Base-by-base conservation (phyloP, 2,329 filamentous ascomycete species). In the Phialocephala subalpina region DNA sequence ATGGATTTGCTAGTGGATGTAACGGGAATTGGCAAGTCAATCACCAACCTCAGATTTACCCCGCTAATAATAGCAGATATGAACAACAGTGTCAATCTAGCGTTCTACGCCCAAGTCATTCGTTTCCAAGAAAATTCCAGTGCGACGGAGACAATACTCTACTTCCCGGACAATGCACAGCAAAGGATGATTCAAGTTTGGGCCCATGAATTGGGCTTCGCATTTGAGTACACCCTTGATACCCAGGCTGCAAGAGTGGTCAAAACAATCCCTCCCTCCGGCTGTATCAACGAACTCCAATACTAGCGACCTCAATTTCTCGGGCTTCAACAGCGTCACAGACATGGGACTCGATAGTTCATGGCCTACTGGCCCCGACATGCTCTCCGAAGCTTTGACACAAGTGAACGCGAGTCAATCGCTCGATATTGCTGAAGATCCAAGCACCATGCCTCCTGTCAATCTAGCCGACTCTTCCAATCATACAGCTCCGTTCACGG, bases 1-100 rank as follows among this genome's bases (percentile, higher is more conserved):
- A 42, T 42, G 38, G 38, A 42, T 42, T n/a, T 42, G 12, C 38
- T 57, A 18, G 52, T 62, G 36, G 20, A 29, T 38, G n/a, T 62
- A 20, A 55, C 53, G 27, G 56, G 45, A 20, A 38, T 38, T 7
- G 55, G 55, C 29, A 27, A 18, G 29, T 12, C 5, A n/a, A 42
- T 42, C 38, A 42, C 5, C 38, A 5, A 42, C 38, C 4, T 42
- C 18, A 14, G 38, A 42, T 14, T n/a, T 42, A 42, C 18, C 12
- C 18, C 38, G 14, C 38, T 42, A n/a, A 42, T 14, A 42, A 42
- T 42, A 3, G 4, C 14, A 42, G 38, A 42, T 42, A 42, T 42
- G 38, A 14, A 42, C 18, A n/a, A 42, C 38, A 42, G 38, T 4
- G 38, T 42, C 38, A 42, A 42, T 42, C 38, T 42, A n/a, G 18